These are phyloP conservation scores for Dactylellina leptospora DNA, from an alignment of 2,329 filamentous ascomycete species.

Conservation along the genomic window DNA sequence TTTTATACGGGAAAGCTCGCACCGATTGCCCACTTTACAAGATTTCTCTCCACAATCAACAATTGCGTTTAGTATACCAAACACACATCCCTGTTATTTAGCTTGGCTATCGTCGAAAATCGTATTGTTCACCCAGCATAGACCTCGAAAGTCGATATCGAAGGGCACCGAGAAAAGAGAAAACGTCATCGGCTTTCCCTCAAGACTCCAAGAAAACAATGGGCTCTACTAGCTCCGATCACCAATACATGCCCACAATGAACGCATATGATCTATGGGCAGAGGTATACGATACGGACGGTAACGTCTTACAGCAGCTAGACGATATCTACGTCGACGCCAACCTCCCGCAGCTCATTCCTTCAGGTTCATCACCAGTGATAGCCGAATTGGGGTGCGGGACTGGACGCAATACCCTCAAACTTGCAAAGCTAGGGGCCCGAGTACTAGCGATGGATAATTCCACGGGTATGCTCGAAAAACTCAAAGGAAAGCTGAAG, in stretches of 20 bases:
- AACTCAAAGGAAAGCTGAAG: conserved; percentile 61
- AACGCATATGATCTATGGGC: conserved; percentile 47
- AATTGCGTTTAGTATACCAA: too few species aligned
- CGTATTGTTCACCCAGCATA: too few species aligned
- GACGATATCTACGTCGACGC: conserved; percentile 68
- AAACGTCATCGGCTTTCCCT: too few species aligned
- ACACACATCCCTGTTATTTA: too few species aligned
- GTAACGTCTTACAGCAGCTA: conserved; percentile 72
- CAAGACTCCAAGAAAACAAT: conserved; percentile 2
- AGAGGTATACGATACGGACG: conserved; percentile 71
- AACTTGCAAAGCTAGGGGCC: conserved; percentile 61
- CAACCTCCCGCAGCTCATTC: conserved; percentile 63
- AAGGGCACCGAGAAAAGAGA: too few species aligned
- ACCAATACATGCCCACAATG: conserved; percentile 29
- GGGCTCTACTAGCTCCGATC: not conserved
- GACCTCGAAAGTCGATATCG: too few species aligned
- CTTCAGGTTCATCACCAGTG: conserved; percentile 57
- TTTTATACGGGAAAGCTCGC: too few species aligned
- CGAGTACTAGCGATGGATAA: conserved; percentile 68
- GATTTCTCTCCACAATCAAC: too few species aligned
- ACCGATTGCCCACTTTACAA: too few species aligned
- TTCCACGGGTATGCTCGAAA: conserved; percentile 67
- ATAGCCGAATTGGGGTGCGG: conserved; percentile 73
- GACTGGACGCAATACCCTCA: conserved; percentile 71
- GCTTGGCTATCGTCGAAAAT: too few species aligned